Evolutionary conservation across 2,329 filamentous ascomycete species (phyloP).

Genomic region (Aureobasidium sp.): DNA sequence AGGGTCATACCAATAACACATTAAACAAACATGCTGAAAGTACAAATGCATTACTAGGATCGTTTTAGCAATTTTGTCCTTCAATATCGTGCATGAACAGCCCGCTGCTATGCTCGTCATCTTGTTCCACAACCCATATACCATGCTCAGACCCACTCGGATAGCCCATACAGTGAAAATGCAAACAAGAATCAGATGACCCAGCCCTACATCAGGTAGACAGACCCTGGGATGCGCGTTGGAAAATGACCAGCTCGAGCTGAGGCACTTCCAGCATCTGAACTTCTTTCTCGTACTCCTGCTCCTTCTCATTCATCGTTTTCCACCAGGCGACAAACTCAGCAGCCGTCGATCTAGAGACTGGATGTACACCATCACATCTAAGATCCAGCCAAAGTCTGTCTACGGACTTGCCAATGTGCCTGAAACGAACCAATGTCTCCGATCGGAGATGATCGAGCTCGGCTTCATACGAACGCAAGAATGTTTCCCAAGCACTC

Average conservation of each 20-base stretch:
- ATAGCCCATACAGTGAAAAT: neutral
- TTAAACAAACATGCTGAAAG: neutral
- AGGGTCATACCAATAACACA: neutral
- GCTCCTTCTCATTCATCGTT: conserved; percentile 29
- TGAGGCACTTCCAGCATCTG: conserved; percentile 17
- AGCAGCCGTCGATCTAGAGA: conserved; percentile 22
- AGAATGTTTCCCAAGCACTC: conserved; percentile 27
- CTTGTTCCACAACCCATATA: neutral
- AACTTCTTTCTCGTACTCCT: conserved; percentile 25
- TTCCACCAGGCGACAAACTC: conserved; percentile 36
- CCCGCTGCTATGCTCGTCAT: neutral
- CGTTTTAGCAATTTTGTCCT: neutral
- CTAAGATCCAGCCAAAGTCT: conserved; percentile 21
- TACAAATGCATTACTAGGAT: neutral
- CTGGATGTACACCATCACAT: neutral
- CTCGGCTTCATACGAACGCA: conserved; percentile 26
- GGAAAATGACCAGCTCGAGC: conserved; percentile 16
- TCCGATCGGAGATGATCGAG: conserved; percentile 32
- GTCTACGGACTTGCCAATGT: conserved; percentile 27
- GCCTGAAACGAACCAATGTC: conserved; percentile 38
- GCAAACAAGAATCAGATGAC: neutral
- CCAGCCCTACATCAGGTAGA: conserved; percentile 4
- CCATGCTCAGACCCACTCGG: neutral
- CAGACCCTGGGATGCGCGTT: conserved; percentile 15
- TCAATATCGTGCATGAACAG: neutral